A percentile compares a stretch with the other conserved stretches of the same genome.
Evolutionary conservation across 2,329 filamentous ascomycete genomes (phyloP).

Genomic region (Xylaria sp.): DNA sequence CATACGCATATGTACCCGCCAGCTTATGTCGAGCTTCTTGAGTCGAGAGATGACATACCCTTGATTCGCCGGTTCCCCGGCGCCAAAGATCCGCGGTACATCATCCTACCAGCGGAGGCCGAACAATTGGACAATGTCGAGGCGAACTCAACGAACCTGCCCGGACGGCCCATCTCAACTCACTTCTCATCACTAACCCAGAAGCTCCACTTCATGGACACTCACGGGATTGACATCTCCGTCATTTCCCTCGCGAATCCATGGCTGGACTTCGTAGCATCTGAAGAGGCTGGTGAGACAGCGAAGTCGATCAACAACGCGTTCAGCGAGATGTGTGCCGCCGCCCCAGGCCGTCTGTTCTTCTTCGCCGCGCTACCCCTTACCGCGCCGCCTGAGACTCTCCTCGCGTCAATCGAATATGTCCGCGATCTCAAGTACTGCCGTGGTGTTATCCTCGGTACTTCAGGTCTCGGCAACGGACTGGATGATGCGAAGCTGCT

Average conservation of each 20-base stretch:
- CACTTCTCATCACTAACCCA: constrained; percentile 76
- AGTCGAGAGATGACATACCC: constrained; percentile 57
- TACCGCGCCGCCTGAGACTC: constrained; percentile 56
- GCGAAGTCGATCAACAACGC: constrained; percentile 71
- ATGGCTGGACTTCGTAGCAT: constrained; percentile 78
- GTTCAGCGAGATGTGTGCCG: constrained; percentile 64
- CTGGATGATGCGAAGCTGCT: constrained; percentile 72
- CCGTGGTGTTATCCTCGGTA: constrained; percentile 84
- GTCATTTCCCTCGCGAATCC: constrained; percentile 89
- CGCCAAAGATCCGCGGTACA: constrained; percentile 55
- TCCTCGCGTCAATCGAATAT: constrained; percentile 61
- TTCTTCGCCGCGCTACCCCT: constrained; percentile 80
- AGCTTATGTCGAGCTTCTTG: constrained; percentile 56
- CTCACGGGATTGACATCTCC: constrained; percentile 73
- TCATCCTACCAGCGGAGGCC: constrained; percentile 54
- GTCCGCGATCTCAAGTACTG: constrained; percentile 60
- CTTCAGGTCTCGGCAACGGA: constrained; percentile 70
- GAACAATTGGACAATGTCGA: constrained; percentile 45
- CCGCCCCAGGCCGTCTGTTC: constrained; percentile 64
- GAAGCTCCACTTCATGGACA: constrained; percentile 85
- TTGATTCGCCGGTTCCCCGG: constrained; percentile 63
- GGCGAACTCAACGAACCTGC: constrained; percentile 45
- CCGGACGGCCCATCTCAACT: constrained; percentile 74
- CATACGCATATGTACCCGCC: constrained; percentile 68
- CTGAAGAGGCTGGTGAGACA: constrained; percentile 55